Evolutionary conservation across 1,284 basidiomycete genomes (phyloP).

Genomic region (Pulchroboletus neoregius): DNA sequence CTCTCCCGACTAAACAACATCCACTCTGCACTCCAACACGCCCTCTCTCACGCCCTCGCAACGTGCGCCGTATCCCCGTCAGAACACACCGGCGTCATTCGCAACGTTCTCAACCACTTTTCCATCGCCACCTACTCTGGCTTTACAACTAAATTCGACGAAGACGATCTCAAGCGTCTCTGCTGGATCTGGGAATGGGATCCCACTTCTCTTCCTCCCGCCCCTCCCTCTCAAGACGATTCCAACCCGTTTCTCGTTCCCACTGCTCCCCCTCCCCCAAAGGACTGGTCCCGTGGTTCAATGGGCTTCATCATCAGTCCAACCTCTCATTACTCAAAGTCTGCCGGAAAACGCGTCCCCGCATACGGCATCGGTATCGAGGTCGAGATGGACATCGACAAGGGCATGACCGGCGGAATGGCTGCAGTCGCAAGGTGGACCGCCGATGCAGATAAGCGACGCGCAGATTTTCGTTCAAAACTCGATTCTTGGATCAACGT

Average conservation of each 20-base stretch:
- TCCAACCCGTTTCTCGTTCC: conserved; percentile 69
- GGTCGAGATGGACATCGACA: conserved; percentile 78
- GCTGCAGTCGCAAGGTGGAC: conserved; percentile 83
- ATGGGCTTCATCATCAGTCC: conserved; percentile 74
- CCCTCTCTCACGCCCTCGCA: conserved; percentile 76
- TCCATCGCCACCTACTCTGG: conserved; percentile 67
- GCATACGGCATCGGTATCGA: conserved; percentile 82
- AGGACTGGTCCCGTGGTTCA: conserved; percentile 71
- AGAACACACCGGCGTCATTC: conserved; percentile 67
- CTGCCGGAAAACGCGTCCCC: conserved; percentile 61
- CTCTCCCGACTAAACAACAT: conserved; percentile 57
- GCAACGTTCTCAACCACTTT: conserved; percentile 73
- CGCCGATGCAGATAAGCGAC: conserved; percentile 56
- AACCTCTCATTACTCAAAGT: conserved; percentile 64
- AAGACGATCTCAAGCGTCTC: conserved; percentile 64
- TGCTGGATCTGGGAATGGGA: conserved; percentile 92
- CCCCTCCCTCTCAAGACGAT: conserved; percentile 40
- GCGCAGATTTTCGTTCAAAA: conserved; percentile 54
- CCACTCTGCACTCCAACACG: conserved; percentile 69
- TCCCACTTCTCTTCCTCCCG: conserved; percentile 39
- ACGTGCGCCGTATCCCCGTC: conserved; percentile 75
- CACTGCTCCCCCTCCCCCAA: conserved; percentile 35
- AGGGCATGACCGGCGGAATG: conserved; percentile 73
- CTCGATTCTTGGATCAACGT: conserved; percentile 64
- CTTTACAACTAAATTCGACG: conserved; percentile 55